Percentiles rank a stretch among this genome's conserved stretches.
Conservation (phyloP, 1,139 yeast species). For the Keqinozyma sinolaborantium region DNA sequence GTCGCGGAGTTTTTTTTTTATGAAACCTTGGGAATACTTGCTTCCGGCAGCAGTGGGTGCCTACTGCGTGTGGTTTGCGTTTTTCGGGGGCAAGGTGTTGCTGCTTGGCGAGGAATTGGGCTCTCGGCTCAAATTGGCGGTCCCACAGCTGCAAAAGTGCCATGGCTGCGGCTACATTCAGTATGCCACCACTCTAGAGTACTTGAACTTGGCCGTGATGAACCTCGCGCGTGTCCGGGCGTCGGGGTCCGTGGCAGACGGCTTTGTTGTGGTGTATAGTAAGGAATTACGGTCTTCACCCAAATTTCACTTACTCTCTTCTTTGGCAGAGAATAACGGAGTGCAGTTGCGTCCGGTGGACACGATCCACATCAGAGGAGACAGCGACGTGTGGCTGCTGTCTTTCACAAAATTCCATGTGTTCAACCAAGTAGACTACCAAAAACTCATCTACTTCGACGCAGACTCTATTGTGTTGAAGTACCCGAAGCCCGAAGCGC, state of each 20-base stretch:
- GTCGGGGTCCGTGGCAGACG: slow-evolving; percentile 17
- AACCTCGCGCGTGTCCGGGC: slow-evolving; percentile 23
- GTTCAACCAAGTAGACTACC: slow-evolving; percentile 46
- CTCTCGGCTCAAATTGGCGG: slow-evolving; percentile 6
- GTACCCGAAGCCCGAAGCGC: slow-evolving; percentile 6
- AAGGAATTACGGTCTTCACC: slow-evolving; percentile 4
- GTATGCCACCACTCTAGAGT: slow-evolving; percentile 32
- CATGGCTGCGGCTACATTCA: slow-evolving; percentile 37
- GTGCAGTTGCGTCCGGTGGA: slow-evolving; percentile 6
- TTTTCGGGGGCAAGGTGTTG: too few species aligned
- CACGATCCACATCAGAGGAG: slow-evolving; percentile 1
- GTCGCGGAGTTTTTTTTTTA: slow-evolving; percentile 31
- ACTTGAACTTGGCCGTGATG: slow-evolving; percentile 29
- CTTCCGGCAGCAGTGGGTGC: neutral
- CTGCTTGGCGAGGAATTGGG: too few species aligned
- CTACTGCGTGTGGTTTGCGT: neutral
- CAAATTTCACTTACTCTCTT: neutral
- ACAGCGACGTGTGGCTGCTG: slow-evolving; percentile 34
- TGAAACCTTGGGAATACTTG: slow-evolving; percentile 5
- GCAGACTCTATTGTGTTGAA: slow-evolving; percentile 37
- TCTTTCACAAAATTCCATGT: slow-evolving; percentile 55
- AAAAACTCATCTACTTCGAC: slow-evolving; percentile 36
- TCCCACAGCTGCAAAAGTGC: too few species aligned
- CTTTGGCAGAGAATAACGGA: slow-evolving; percentile 5
- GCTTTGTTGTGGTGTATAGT: slow-evolving; percentile 26